A percentile compares a stretch with the other conserved stretches of the same genome.
Conservation (phyloP, 192 early-diverging fungal genomes). For the Chytriomyces confervae region DNA sequence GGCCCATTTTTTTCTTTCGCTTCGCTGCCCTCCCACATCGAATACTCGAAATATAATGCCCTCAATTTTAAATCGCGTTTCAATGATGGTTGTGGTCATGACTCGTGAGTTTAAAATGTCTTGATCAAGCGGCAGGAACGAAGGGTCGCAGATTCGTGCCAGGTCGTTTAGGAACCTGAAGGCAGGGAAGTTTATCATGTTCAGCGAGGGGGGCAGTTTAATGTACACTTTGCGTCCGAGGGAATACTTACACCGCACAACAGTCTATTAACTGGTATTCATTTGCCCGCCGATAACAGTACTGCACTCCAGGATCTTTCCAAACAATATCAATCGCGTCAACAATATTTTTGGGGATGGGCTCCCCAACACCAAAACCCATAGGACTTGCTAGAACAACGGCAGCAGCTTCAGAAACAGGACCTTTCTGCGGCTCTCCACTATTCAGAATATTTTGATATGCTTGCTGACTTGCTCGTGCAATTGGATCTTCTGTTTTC, state of each 20-base stretch:
- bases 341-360: constrained; percentile 29
- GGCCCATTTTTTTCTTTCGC: constrained; percentile 69
- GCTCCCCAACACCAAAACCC: constrained; percentile 46
- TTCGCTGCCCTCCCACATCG: constrained; percentile 77
- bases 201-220: neutral
- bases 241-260: constrained; percentile 43
- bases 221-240: constrained; percentile 3
- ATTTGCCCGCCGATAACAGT: constrained; percentile 41
- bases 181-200: neutral
- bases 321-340: constrained; percentile 43
- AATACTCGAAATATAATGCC: constrained; percentile 63
- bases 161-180: constrained; percentile 45
- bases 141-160: constrained; percentile 51
- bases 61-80: constrained; percentile 69
- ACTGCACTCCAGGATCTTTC: constrained; percentile 50
- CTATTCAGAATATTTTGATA: neutral
- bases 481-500: constrained; percentile 26
- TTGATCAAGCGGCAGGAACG: constrained; percentile 67
- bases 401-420: constrained; percentile 29
- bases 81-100: constrained; percentile 74
- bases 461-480: constrained; percentile 5
- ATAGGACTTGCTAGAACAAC: constrained; percentile 25
- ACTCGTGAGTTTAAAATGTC: constrained; percentile 75
- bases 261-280: constrained; percentile 56
- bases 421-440: constrained; percentile 3